Evolutionary conservation across 2,329 filamentous ascomycete genomes (phyloP), one percentile per base, ranked within the genome.

Genomic region (Cladorrhinum sp.): DNA sequence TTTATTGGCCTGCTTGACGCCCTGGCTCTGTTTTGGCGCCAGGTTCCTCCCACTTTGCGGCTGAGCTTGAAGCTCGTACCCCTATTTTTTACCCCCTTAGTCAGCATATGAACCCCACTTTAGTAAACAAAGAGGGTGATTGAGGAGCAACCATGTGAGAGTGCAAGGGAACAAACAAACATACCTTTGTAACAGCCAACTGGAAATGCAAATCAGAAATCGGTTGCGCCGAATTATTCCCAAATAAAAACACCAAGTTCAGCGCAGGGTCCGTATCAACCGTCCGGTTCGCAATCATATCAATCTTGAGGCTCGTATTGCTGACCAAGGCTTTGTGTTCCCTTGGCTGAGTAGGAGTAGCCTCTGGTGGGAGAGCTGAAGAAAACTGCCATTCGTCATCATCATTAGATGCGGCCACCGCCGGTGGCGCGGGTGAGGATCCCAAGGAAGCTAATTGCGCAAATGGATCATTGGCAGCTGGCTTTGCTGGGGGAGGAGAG

Each of bases 311-410:
- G 49, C 78, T 81, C 1, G 86, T 88, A 69, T 90, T 87, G 69
- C 85, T 86, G 49, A 97, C 85, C 2, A 81, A 82, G 20, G 89
- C 78, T 52, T 85, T 84, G 65, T 91, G 85, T 55, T 85, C 82
- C 56, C 76, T 80, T 1, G 87, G 85, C 32, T 62, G 75, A 68
- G 75, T 69, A 18, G 79, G 70, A 16, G 75, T 63, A 45, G 41
- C 41, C 62, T 85, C 80, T 2, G 80, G 75, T 25, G 93, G 93
- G 13, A 97, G 80, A 0, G 93, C 88, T 0, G 93, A 98, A 2
- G 91, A 86, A 73, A 98, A 98, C 23, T 86, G 90, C 93, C 93
- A 98, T 70, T 98, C 93, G 65, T 98, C 93, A 55, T 97, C 93
- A 50, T 90, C 85, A 55, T 78, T 79, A 7, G 77, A 70, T 8